Evolutionary conservation across 495 filamentous ascomycete species (phyloP).

Genomic region (Penicillium turbatum): DNA sequence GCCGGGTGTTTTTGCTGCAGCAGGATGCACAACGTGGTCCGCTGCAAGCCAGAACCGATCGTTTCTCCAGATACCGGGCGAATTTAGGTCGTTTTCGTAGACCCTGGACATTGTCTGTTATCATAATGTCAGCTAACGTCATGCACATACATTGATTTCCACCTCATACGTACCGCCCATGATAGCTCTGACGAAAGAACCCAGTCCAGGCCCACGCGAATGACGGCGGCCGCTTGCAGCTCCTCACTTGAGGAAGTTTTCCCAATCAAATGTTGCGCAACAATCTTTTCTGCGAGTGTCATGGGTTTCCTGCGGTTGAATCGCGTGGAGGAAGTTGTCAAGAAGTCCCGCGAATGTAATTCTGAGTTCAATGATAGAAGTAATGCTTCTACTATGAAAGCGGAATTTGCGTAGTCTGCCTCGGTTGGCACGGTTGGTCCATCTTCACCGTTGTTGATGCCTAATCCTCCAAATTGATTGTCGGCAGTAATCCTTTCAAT

Average conservation of each 20-base stretch:
- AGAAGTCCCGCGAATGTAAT: neutral
- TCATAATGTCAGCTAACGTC: neutral
- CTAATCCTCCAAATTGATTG: neutral
- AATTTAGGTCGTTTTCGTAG: constrained; percentile 18
- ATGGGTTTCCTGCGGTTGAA: neutral
- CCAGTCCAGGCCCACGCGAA: constrained; percentile 33
- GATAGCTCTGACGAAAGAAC: constrained; percentile 39
- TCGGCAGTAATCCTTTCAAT: neutral
- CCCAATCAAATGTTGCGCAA: neutral
- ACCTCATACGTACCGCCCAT: constrained; percentile 27
- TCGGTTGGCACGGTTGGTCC: neutral
- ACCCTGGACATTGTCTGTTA: neutral
- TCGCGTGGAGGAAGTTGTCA: neutral
- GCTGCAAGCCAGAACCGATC: constrained; percentile 48
- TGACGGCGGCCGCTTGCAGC: neutral
- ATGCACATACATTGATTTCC: neutral
- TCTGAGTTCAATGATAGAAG: neutral
- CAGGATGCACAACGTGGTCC: constrained; percentile 46
- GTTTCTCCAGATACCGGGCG: constrained; percentile 42
- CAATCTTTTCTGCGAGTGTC: neutral
- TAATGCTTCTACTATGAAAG: neutral
- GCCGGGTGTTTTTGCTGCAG: constrained; percentile 16
- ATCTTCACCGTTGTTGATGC: neutral
- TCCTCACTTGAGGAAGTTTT: neutral
- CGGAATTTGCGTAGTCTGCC: neutral